Percentiles rank a stretch among this genome's conserved stretches.
Conservation (phyloP, 306 rosid species). For the Cercis canadensis region DNA sequence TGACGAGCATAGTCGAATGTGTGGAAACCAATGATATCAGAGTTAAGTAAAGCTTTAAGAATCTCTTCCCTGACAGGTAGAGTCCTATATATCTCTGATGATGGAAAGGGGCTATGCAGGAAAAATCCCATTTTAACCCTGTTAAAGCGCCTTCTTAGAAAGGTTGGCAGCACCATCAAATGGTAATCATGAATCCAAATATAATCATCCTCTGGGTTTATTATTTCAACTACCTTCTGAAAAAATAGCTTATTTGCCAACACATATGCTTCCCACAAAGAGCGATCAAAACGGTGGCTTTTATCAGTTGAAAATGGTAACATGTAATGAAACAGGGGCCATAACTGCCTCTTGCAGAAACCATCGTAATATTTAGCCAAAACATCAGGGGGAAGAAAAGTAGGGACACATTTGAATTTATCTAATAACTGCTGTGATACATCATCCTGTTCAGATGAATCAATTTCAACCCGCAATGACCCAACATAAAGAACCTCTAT, state of each 20-base stretch:
- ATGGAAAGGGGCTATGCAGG: conserved; percentile 88
- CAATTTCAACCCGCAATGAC: conserved; percentile 64
- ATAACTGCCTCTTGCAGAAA: conserved; percentile 78
- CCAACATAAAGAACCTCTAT: conserved; percentile 81
- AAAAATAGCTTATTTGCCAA: conserved; percentile 73
- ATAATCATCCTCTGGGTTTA: conserved; percentile 82
- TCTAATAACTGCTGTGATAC: conserved; percentile 70
- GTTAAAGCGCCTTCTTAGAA: conserved; percentile 77
- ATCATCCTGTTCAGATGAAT: conserved; percentile 69
- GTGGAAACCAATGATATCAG: conserved; percentile 85
- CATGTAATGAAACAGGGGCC: conserved; percentile 92
- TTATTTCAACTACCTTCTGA: conserved; percentile 74
- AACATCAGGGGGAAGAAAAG: conserved; percentile 67
- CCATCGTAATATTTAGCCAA: conserved; percentile 75
- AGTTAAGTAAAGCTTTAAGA: conserved; percentile 78
- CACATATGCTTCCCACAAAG: conserved; percentile 81
- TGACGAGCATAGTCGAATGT: conserved; percentile 90
- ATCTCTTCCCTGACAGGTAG: conserved; percentile 88
- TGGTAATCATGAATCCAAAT: conserved; percentile 92
- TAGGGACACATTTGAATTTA: conserved; percentile 70
- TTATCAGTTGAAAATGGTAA: conserved; percentile 69
- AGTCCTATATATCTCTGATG: conserved; percentile 82
- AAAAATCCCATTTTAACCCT: conserved; percentile 81
- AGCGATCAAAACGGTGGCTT: conserved; percentile 68
- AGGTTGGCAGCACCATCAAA: conserved; percentile 84